A percentile compares a stretch with the other conserved stretches of the same genome.
phyloP scores from a whole-genome alignment of 768 basidiomycete species.

The Arthromyces matolae region DNA sequence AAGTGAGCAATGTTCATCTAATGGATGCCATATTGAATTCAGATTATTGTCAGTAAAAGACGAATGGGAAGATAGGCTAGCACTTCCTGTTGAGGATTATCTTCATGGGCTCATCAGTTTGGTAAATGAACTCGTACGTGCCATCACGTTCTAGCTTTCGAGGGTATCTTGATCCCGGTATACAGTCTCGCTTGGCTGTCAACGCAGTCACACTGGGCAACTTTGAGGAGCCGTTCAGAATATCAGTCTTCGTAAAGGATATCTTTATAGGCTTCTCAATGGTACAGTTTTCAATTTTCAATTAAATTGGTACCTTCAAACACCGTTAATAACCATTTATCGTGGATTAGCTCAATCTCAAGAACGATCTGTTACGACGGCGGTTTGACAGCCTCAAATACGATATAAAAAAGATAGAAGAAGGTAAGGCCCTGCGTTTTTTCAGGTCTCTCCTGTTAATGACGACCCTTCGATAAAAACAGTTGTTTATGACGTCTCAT shows the following conservation, averaged over 20 bases:
- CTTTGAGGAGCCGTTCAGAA: conserved; percentile 74
- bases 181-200: conserved; percentile 72
- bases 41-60: conserved; percentile 62
- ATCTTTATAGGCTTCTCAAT: conserved; percentile 82
- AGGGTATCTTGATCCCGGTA: not conserved
- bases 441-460: not conserved
- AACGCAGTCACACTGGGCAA: conserved; percentile 82
- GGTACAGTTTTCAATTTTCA: conserved; percentile 36
- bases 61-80: conserved; percentile 66
- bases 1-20: conserved; percentile 42
- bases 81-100: conserved; percentile 72
- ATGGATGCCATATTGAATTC: not conserved
- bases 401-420: conserved; percentile 85
- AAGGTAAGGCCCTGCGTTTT: conserved; percentile 45
- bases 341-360: conserved; percentile 62
- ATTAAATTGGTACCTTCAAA: not conserved
- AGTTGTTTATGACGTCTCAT: conserved; percentile 86
- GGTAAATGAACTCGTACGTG: conserved; percentile 73
- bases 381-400: conserved; percentile 83
- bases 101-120: conserved; percentile 75
- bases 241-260: conserved; percentile 78
- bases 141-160: not conserved
- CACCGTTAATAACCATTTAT: not conserved
- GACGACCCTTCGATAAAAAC: conserved; percentile 7
- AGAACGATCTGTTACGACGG: conserved; percentile 72